These are phyloP conservation scores for Colletotrichum cereale DNA, from an alignment of 2,329 filamentous ascomycete species.

Conservation along the genomic window DNA sequence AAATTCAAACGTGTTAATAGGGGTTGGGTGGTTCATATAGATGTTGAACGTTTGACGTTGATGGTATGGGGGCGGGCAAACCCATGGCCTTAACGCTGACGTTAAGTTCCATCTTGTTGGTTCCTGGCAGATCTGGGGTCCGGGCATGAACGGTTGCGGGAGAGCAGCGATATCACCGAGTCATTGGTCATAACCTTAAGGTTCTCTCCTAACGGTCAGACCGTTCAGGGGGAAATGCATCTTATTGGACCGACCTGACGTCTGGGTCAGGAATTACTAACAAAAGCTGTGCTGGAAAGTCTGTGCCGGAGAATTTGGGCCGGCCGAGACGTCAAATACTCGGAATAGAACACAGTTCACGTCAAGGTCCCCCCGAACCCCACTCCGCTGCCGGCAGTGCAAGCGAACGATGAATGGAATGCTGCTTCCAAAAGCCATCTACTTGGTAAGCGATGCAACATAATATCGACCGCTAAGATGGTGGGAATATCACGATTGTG, in stretches of 20 bases:
- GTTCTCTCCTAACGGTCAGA: background rate
- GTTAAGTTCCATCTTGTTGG: constrained; percentile 29
- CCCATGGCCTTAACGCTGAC: constrained; percentile 18
- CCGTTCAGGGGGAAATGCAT: background rate
- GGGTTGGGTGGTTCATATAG: constrained; percentile 17
- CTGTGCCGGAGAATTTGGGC: background rate
- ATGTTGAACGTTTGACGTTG: constrained; percentile 22
- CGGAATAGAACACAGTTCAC: constrained; percentile 29
- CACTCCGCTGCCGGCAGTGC: constrained; percentile 14
- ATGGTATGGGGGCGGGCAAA: constrained; percentile 1
- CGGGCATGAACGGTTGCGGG: constrained; percentile 27
- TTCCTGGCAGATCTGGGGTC: constrained; percentile 14
- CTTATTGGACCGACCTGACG: constrained; percentile 3
- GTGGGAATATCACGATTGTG: background rate
- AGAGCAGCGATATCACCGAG: constrained; percentile 30
- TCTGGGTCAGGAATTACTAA: background rate
- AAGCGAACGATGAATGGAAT: constrained; percentile 7
- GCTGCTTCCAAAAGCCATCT: constrained; percentile 6
- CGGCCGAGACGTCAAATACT: constrained; percentile 3
- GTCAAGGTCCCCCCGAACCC: constrained; percentile 3
- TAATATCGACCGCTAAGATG: constrained; percentile 15
- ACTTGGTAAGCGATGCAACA: constrained; percentile 23
- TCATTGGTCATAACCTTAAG: constrained; percentile 20
- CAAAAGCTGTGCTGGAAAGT: background rate
- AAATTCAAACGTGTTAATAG: constrained; percentile 17